These are phyloP conservation scores for Knufia petricola DNA, from an alignment of 2,329 filamentous ascomycete species.

Conservation along the genomic window DNA sequence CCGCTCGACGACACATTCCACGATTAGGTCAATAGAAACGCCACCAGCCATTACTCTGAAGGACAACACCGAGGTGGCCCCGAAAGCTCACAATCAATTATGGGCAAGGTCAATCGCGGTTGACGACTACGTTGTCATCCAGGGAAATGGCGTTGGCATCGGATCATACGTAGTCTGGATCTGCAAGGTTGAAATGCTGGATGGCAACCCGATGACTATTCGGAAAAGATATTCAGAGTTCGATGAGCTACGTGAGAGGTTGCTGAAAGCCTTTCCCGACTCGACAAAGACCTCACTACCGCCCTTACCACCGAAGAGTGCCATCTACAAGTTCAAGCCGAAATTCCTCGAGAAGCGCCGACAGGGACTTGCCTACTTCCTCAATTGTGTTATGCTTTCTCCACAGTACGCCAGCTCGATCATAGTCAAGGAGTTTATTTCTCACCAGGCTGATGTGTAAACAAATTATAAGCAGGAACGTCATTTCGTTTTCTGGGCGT, in stretches of 20 bases:
- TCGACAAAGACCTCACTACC: constrained; percentile 62
- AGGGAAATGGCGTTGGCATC: constrained; percentile 40
- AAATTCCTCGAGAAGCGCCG: constrained; percentile 78
- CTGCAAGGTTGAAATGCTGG: constrained; percentile 75
- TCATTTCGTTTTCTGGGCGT: constrained; percentile 37
- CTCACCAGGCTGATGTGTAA: constrained; percentile 29
- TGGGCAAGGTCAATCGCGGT: constrained; percentile 56
- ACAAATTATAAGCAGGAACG: not conserved
- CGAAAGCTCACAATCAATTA: constrained; percentile 47
- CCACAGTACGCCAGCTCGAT: constrained; percentile 90
- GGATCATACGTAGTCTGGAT: constrained; percentile 97
- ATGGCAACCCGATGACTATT: constrained; percentile 49
- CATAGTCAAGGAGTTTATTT: constrained; percentile 82
- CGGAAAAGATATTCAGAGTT: constrained; percentile 81
- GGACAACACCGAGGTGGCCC: constrained; percentile 51
- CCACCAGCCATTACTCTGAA: constrained; percentile 49
- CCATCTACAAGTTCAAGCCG: constrained; percentile 69
- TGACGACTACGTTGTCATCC: constrained; percentile 53
- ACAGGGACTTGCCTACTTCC: constrained; percentile 76
- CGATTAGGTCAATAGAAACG: constrained; percentile 31
- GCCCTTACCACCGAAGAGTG: constrained; percentile 79
- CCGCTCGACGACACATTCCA: constrained; percentile 33
- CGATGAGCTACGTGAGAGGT: constrained; percentile 63
- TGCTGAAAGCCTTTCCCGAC: constrained; percentile 72
- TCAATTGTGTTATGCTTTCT: constrained; percentile 87